These are phyloP conservation scores for Ceratocystis albifundus DNA, from an alignment of 2,329 filamentous ascomycete species.

Conservation along the genomic window DNA sequence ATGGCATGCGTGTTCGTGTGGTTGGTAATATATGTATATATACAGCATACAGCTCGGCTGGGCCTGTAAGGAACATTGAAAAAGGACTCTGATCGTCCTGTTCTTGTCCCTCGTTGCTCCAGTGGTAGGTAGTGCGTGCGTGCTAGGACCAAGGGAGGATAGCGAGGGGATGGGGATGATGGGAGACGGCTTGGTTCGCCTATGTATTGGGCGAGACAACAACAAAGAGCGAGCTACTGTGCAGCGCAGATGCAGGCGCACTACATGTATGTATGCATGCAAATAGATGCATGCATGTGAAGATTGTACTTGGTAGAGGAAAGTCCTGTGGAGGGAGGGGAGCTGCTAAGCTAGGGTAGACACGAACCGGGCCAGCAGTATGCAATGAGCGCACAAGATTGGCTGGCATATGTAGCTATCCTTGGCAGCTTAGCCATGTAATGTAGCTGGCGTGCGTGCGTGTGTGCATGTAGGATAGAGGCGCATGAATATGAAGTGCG, in stretches of 20 bases:
- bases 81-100: neutral
- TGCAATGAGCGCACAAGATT: neutral
- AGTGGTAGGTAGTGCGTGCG: too few relatives aligned
- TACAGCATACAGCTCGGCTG: neutral
- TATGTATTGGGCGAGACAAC: neutral
- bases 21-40: neutral
- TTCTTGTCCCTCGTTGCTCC: conserved; percentile 1
- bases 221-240: neutral
- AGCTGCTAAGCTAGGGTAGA: too few relatives aligned
- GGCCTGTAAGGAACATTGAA: neutral
- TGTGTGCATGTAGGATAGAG: neutral
- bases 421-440: neutral
- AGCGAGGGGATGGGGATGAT: neutral
- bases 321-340: too few relatives aligned
- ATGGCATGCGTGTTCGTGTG: neutral
- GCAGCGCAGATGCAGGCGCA: neutral
- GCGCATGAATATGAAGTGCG: neutral
- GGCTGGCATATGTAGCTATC: conserved; percentile 5
- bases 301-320: neutral
- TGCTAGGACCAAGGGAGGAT: neutral
- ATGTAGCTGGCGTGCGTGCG: too few relatives aligned
- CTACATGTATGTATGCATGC: neutral
- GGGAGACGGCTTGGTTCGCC: neutral
- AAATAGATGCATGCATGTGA: neutral
- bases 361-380: too few relatives aligned